A percentile compares a stretch with the other conserved stretches of the same genome.
These are phyloP conservation scores for Fusarium sp. DNA, from an alignment of 2,329 filamentous ascomycete genomes.

Conservation along the genomic window DNA sequence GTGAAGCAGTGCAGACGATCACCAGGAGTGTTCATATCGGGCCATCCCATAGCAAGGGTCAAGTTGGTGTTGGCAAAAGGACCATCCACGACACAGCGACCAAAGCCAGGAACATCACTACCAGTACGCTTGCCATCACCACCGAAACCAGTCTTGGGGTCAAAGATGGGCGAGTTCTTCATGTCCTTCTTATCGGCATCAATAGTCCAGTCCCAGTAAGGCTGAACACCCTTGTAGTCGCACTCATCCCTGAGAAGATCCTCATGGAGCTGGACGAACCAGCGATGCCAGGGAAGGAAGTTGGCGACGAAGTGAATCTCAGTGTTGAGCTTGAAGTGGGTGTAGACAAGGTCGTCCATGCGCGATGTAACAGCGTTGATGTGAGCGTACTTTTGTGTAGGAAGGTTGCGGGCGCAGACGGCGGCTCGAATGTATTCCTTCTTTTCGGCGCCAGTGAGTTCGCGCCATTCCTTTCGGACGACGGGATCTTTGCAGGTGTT, in stretches of 20 bases:
- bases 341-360: constrained; percentile 15
- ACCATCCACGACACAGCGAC: constrained; percentile 15
- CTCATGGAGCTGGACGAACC: constrained; percentile 22
- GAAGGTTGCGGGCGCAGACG: constrained; percentile 20
- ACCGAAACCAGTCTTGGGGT: constrained; percentile 14
- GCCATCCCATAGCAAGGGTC: constrained; percentile 24
- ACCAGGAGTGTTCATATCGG: background rate
- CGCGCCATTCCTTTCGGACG: constrained; percentile 26
- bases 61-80: constrained; percentile 24
- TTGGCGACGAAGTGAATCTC: constrained; percentile 24
- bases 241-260: constrained; percentile 20
- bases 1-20: constrained; percentile 16
- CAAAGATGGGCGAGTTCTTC: constrained; percentile 11
- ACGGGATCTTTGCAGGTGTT: background rate
- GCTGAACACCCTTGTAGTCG: constrained; percentile 13
- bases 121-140: constrained; percentile 6
- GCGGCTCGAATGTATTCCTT: constrained; percentile 18
- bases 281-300: constrained; percentile 21
- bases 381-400: background rate
- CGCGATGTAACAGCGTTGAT: background rate
- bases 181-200: constrained; percentile 12
- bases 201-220: constrained; percentile 28
- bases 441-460: constrained; percentile 16
- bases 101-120: constrained; percentile 11
- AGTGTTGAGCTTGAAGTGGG: constrained; percentile 6